Conservation (phyloP, 2,329 filamentous ascomycete species). For the Aspergillus luchuensis region DNA sequence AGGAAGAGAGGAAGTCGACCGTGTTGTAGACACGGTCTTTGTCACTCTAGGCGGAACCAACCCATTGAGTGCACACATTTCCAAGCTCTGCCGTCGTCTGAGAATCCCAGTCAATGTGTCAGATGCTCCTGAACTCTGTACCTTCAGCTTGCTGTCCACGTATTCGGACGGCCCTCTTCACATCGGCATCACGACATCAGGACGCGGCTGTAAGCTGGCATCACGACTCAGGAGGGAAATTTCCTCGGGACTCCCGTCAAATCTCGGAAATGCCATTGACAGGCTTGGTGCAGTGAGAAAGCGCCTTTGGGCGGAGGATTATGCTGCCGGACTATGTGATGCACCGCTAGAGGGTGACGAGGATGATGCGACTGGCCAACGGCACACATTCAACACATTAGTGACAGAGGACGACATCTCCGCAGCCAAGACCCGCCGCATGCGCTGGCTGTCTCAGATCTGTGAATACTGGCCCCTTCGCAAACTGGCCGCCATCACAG, state of each 20-base stretch:
- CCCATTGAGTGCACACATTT: constrained; percentile 64
- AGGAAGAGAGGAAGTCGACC: constrained; percentile 76
- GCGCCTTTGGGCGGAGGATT: constrained; percentile 74
- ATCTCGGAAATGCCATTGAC: constrained; percentile 75
- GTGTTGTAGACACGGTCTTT: constrained; percentile 88
- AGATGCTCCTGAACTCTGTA: constrained; percentile 82
- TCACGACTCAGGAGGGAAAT: constrained; percentile 88
- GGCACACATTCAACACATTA: constrained; percentile 79
- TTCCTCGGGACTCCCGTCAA: constrained; percentile 71
- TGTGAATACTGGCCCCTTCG: constrained; percentile 98
- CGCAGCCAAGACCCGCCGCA: constrained; percentile 74
- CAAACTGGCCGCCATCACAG: constrained; percentile 75
- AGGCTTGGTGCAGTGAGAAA: constrained; percentile 73
- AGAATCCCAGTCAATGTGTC: constrained; percentile 92
- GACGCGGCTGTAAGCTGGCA: constrained; percentile 89
- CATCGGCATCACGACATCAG: constrained; percentile 93
- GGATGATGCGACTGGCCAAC: constrained; percentile 60
- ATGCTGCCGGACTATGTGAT: constrained; percentile 51
- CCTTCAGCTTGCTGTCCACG: constrained; percentile 85
- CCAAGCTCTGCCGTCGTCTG: constrained; percentile 71
- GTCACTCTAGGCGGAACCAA: constrained; percentile 65
- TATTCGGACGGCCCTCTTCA: constrained; percentile 89
- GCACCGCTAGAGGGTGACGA: constrained; percentile 50
- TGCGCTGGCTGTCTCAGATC: constrained; percentile 92
- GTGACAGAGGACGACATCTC: constrained; percentile 72